phyloP scores from a whole-genome alignment of 805 yeast genomes.

The Metschnikowia hibisci region DNA sequence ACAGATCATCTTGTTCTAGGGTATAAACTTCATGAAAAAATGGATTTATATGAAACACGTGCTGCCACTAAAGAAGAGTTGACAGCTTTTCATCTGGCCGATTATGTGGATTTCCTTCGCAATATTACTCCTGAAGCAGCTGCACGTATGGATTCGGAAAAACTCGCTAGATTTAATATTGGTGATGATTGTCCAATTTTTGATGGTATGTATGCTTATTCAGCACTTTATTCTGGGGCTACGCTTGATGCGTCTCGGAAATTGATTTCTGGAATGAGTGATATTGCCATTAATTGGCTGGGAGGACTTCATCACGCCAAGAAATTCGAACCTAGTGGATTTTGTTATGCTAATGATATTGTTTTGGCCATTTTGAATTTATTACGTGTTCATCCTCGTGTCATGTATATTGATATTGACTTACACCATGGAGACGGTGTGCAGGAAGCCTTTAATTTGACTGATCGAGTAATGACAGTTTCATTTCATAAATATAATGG shows the following conservation, averaged over 20 bases:
- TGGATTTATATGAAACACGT: slow-evolving; percentile 86
- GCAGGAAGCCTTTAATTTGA: slow-evolving; percentile 92
- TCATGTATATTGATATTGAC: slow-evolving; percentile 89
- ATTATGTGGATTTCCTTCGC: slow-evolving; percentile 74
- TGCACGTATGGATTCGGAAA: slow-evolving; percentile 50
- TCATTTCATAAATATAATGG: slow-evolving; percentile 93
- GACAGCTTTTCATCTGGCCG: slow-evolving; percentile 78
- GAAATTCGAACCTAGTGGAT: slow-evolving; percentile 90
- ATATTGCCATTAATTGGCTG: slow-evolving; percentile 93
- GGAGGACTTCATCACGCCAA: slow-evolving; percentile 98
- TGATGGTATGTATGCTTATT: slow-evolving; percentile 91
- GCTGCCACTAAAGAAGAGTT: slow-evolving; percentile 80
- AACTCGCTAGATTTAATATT: slow-evolving; percentile 70
- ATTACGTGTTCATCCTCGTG: slow-evolving; percentile 85
- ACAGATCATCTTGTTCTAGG: slow-evolving; percentile 88
- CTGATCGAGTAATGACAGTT: slow-evolving; percentile 95
- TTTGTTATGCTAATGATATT: slow-evolving; percentile 92
- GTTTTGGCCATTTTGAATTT: slow-evolving; percentile 84
- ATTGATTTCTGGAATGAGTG: slow-evolving; percentile 79
- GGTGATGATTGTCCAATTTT: slow-evolving; percentile 95
- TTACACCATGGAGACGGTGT: slow-evolving; percentile 98
- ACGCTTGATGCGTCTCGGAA: slow-evolving; percentile 90
- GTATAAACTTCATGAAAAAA: slow-evolving; percentile 79
- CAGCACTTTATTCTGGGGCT: slow-evolving; percentile 88
- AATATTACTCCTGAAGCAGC: slow-evolving; percentile 73